Evolutionary conservation across 2,329 filamentous ascomycete species (phyloP).

Genomic region (Fusarium ramigenum): DNA sequence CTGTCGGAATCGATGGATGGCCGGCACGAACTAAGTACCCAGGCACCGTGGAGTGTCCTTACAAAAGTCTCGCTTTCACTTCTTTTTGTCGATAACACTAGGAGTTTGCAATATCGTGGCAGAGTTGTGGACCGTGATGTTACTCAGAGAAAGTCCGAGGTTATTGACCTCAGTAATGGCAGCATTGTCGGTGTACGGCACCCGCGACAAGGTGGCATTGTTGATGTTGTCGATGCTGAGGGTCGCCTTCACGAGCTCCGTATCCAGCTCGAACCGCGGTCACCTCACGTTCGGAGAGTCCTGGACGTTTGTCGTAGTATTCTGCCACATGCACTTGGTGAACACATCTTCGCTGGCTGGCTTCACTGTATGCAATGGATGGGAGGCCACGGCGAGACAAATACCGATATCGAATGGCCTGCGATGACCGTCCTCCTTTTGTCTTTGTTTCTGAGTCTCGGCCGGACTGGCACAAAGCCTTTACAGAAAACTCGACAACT

Average conservation of each 20-base stretch:
- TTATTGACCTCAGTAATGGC: slow-evolving; percentile 57
- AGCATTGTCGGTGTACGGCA: slow-evolving; percentile 66
- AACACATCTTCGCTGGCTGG: slow-evolving; percentile 74
- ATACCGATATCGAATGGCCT: slow-evolving; percentile 73
- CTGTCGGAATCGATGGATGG: slow-evolving; percentile 73
- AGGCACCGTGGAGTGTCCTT: slow-evolving; percentile 78
- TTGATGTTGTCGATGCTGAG: slow-evolving; percentile 73
- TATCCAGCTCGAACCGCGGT: slow-evolving; percentile 72
- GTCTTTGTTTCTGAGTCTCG: slow-evolving; percentile 69
- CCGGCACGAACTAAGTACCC: slow-evolving; percentile 73
- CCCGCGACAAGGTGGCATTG: slow-evolving; percentile 65
- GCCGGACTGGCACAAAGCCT: slow-evolving; percentile 47
- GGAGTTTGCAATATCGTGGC: slow-evolving; percentile 66
- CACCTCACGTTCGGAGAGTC: slow-evolving; percentile 68
- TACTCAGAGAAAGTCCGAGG: slow-evolving; percentile 54
- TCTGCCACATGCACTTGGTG: slow-evolving; percentile 66
- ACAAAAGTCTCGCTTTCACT: slow-evolving; percentile 72
- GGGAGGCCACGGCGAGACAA: slow-evolving; percentile 55
- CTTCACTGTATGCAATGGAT: slow-evolving; percentile 80
- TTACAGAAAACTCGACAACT: slow-evolving; percentile 42
- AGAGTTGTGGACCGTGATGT: slow-evolving; percentile 63
- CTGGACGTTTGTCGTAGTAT: slow-evolving; percentile 72
- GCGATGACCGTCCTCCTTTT: slow-evolving; percentile 71
- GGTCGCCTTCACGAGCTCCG: slow-evolving; percentile 71
- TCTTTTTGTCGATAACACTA: slow-evolving; percentile 67